A percentile compares a stretch with the other conserved stretches of the same genome.
These are phyloP conservation scores for Zancudomyces culisetae DNA, from an alignment of 371 early-diverging fungal species.

Conservation along the genomic window DNA sequence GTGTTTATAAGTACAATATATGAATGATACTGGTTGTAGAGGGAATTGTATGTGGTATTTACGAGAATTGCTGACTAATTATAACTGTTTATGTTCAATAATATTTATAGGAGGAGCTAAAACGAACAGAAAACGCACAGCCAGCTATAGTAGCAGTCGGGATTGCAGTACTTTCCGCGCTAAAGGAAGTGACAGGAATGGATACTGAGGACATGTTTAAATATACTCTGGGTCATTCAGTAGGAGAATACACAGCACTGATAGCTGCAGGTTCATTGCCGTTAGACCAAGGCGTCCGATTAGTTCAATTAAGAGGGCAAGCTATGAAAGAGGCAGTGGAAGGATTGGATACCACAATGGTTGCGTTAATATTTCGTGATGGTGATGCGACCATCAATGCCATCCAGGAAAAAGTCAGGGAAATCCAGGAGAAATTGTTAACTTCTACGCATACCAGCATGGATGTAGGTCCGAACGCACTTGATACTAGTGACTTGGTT, in stretches of 20 bases:
- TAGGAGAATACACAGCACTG: conserved; percentile 87
- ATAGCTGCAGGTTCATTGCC: conserved; percentile 59
- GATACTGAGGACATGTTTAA: conserved; percentile 46
- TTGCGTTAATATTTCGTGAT: conserved; percentile 57
- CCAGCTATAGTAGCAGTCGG: conserved; percentile 86
- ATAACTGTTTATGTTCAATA: too few species aligned
- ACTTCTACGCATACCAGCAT: too few species aligned
- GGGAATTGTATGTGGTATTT: too few species aligned
- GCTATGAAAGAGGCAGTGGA: conserved; percentile 68
- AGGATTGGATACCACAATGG: conserved; percentile 59
- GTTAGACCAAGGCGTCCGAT: conserved; percentile 55
- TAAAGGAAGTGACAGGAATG: conserved; percentile 65
- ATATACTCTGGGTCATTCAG: conserved; percentile 74
- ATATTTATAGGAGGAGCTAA: conserved; percentile 51
- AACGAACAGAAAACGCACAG: conserved; percentile 76
- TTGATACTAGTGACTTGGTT: too few species aligned
- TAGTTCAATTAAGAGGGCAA: conserved; percentile 71
- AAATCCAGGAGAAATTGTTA: too few species aligned
- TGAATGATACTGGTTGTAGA: too few species aligned
- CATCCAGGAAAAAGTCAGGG: too few species aligned
- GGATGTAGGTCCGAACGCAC: too few species aligned
- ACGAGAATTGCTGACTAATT: too few species aligned
- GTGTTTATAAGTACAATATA: too few species aligned
- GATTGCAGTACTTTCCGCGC: conserved; percentile 65
- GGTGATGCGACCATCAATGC: too few species aligned